Conservation (phyloP, 257 asterid genomes). For the Penstemon barbatus region DNA sequence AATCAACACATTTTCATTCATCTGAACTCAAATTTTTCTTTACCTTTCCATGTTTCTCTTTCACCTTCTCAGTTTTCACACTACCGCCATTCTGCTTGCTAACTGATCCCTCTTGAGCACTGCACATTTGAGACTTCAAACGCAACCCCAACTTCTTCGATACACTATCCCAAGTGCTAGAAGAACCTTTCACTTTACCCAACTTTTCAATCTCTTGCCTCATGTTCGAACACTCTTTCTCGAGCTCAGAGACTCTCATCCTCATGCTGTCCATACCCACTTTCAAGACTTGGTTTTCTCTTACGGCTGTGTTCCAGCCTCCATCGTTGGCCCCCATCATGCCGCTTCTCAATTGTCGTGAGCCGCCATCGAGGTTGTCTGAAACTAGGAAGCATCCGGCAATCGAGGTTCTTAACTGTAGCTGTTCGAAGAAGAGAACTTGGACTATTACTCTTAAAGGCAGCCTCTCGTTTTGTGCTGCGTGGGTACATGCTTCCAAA, state of each 20-base stretch:
- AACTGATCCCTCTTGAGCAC: constrained; percentile 92
- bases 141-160: constrained; percentile 81
- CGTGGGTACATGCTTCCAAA: constrained; percentile 95
- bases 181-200: constrained; percentile 57
- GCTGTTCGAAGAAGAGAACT: constrained; percentile 97
- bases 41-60: constrained; percentile 53
- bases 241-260: constrained; percentile 84
- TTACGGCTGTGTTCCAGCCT: constrained; percentile 73
- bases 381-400: constrained; percentile 97
- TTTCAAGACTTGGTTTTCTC: constrained; percentile 95
- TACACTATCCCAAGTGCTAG: constrained; percentile 66
- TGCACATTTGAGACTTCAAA: constrained; percentile 92
- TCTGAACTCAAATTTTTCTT: constrained; percentile 47
- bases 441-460: constrained; percentile 84
- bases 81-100: constrained; percentile 58
- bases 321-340: constrained; percentile 61
- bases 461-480: constrained; percentile 93
- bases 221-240: constrained; percentile 89
- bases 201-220: constrained; percentile 80
- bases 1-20: constrained; percentile 31
- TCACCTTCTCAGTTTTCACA: constrained; percentile 50
- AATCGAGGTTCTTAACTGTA: constrained; percentile 83
- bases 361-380: constrained; percentile 87
- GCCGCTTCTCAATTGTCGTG: constrained; percentile 87
- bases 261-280: constrained; percentile 98